A percentile compares a stretch with the other conserved stretches of the same genome.
phyloP scores from a whole-genome alignment of 768 basidiomycete genomes.

The Hydnum rufescens region DNA sequence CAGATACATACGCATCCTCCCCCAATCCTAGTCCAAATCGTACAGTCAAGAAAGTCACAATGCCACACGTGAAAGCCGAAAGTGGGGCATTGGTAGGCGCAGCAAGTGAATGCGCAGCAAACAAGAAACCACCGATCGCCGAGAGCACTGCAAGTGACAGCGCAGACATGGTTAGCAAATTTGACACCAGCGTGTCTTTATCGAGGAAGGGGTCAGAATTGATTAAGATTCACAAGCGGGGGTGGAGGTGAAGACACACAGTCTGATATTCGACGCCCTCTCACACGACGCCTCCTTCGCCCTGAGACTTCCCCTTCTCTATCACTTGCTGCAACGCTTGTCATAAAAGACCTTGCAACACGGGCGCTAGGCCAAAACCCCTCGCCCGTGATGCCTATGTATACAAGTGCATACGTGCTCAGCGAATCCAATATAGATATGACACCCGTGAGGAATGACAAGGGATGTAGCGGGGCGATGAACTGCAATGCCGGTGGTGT shows the following conservation, averaged over 20 bases:
- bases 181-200: constrained; percentile 51
- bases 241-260: constrained; percentile 15
- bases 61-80: constrained; percentile 57
- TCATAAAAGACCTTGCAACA: constrained; percentile 36
- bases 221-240: not conserved
- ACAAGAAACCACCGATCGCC: constrained; percentile 64
- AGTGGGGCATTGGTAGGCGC: constrained; percentile 55
- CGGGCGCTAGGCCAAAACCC: constrained; percentile 40
- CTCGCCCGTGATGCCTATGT: constrained; percentile 58
- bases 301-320: constrained; percentile 7
- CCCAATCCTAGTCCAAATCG: constrained; percentile 68
- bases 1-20: constrained; percentile 39
- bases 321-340: constrained; percentile 26
- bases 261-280: constrained; percentile 14
- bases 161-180: constrained; percentile 38
- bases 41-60: constrained; percentile 62
- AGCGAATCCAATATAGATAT: constrained; percentile 27
- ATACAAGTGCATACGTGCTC: constrained; percentile 48
- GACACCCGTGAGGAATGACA: constrained; percentile 17
- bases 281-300: constrained; percentile 4
- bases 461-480: constrained; percentile 12
- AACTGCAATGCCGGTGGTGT: constrained; percentile 10
- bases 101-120: constrained; percentile 62
- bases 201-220: constrained; percentile 14
- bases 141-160: constrained; percentile 66